Evolutionary conservation across 495 filamentous ascomycete genomes (phyloP), one percentile per base, ranked within the genome.

Genomic region (Rostrohypoxylon terebratum): DNA sequence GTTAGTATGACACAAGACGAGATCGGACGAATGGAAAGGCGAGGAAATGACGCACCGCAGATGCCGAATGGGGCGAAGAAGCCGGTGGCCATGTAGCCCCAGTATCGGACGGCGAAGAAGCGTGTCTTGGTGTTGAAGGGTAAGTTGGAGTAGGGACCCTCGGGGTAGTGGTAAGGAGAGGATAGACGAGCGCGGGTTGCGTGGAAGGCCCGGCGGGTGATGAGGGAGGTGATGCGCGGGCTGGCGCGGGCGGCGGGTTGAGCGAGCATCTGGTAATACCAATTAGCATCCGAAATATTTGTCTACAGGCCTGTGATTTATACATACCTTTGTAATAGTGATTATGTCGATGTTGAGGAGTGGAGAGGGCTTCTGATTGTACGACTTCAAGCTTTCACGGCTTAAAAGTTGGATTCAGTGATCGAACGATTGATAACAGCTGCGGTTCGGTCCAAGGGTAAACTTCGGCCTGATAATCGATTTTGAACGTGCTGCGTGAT

Each of bases 81-180:
- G 57, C 93, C 94, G 76, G 87, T 83, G 80, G 84, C 87, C 87
- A 88, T 89, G 86, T 92, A 96, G 23, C 75, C 79, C 92, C 93
- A 96, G 89, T 91, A 99, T 84, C 90, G 87, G 72, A 92, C 50
- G 66, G 83, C 87, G 82, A 99, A 99, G 81, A 84, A 91, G 81
- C 89, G 90, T 77, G 91, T 96, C 83, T 91, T 84, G 72, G 96
- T 90, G 87, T 99, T 96, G 90, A 99, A 99, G 68, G 96, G 96
- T 67, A 99, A 84, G 87, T 97, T 98, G 86, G 87, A 90, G 78
- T 90, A 90, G 76, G 96, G 96, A 60, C 96, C 96, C 87, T 98
- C 96, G 68, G 94, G 92, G 86, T 99, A 99, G 87, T 99, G 96
- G 88, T 97, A 96, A 28, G 94, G 94, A 78, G 93, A 96, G 66